phyloP scores from a whole-genome alignment of 768 basidiomycete genomes.

The Termitomyces sp. region DNA sequence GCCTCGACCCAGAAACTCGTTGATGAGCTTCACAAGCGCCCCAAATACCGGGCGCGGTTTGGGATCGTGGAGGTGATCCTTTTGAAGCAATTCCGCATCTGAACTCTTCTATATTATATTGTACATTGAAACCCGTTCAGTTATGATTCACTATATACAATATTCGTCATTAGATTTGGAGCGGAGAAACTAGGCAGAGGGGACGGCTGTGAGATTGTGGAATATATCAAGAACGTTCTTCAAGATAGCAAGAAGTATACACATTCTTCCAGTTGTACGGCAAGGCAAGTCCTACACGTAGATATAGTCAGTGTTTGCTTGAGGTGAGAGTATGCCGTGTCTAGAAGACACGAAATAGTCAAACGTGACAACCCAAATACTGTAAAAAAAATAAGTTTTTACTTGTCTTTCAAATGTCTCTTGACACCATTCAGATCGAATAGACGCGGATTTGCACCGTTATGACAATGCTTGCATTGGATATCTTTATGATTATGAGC shows the following conservation, averaged over 20 bases:
- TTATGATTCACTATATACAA: too few relatives aligned
- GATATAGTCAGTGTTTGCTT: background rate
- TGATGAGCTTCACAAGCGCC: background rate
- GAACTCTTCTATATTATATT: background rate
- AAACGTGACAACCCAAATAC: background rate
- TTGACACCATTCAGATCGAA: background rate
- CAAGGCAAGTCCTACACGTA: background rate
- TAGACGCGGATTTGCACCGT: background rate
- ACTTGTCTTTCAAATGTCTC: background rate
- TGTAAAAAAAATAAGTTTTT: background rate
- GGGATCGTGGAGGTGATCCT: slow-evolving; percentile 1
- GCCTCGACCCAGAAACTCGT: background rate
- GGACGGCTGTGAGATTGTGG: background rate
- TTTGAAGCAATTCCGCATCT: background rate
- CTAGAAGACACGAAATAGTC: background rate
- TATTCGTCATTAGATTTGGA: too few relatives aligned
- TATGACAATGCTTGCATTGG: background rate
- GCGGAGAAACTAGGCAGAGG: background rate
- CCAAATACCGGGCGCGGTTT: background rate
- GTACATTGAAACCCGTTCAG: too few relatives aligned
- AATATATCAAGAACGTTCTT: background rate
- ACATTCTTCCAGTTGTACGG: too few relatives aligned
- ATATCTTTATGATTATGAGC: background rate
- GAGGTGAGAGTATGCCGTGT: background rate
- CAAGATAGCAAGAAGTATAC: background rate